Percentiles rank a stretch among this genome's conserved stretches.
These are phyloP conservation scores for Suhomyces atakaporum DNA, from an alignment of 1,139 yeast species.

Conservation along the genomic window DNA sequence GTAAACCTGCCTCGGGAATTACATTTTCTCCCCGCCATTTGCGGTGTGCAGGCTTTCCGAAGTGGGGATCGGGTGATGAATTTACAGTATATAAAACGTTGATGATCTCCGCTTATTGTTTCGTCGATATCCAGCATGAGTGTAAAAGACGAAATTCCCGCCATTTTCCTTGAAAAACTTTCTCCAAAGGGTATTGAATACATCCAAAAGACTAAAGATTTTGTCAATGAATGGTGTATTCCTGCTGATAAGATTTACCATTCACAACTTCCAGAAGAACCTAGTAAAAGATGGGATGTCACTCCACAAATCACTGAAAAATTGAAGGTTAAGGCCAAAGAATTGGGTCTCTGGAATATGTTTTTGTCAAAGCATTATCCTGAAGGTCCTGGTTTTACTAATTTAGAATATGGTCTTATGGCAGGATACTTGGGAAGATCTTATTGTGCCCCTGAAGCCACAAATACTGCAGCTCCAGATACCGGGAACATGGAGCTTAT, in stretches of 20 bases:
- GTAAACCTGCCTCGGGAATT: not conserved
- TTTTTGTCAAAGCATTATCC: constrained; percentile 57
- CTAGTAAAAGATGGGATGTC: constrained; percentile 48
- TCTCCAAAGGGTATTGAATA: constrained; percentile 55
- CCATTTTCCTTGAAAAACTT: constrained; percentile 43
- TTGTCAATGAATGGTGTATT: constrained; percentile 59
- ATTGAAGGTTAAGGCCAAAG: constrained; percentile 56
- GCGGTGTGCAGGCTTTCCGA: not conserved
- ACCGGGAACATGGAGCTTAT: constrained; percentile 77
- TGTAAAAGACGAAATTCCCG: constrained; percentile 46
- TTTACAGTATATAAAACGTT: constrained; percentile 1
- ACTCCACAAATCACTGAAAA: constrained; percentile 55
- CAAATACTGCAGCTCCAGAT: constrained; percentile 69
- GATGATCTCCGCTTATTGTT: not conserved
- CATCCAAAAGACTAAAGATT: constrained; percentile 49
- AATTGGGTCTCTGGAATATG: constrained; percentile 65
- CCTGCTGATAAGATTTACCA: constrained; percentile 57
- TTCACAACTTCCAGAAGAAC: constrained; percentile 41
- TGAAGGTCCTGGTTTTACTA: constrained; percentile 66
- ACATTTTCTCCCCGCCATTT: constrained; percentile 4
- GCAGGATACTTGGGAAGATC: constrained; percentile 67
- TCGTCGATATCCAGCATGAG: constrained; percentile 24
- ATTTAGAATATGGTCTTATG: constrained; percentile 71
- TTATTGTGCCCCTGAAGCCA: constrained; percentile 60
- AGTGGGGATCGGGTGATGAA: constrained; percentile 5